Conservation (phyloP, 495 filamentous ascomycete genomes). For the Aspergillus sparsus region DNA sequence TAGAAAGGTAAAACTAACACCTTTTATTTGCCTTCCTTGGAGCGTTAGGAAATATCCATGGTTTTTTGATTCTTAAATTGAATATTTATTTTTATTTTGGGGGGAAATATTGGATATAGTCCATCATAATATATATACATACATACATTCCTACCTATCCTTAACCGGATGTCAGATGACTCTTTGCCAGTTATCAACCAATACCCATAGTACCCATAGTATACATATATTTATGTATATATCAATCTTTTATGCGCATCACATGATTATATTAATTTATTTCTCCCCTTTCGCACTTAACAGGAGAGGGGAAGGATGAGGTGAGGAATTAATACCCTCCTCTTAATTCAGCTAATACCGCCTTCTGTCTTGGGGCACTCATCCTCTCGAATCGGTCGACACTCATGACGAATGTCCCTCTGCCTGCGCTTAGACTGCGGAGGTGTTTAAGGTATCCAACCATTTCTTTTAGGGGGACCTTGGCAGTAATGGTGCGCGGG, state of each 20-base stretch:
- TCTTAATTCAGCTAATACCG: conserved; percentile 54
- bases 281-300: too few species aligned
- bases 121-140: conserved; percentile 1
- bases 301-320: too few species aligned
- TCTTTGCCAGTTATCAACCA: too few species aligned
- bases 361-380: conserved; percentile 62
- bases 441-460: conserved; percentile 92
- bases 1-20: neutral
- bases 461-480: conserved; percentile 94
- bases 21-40: neutral
- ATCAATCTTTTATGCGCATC: neutral
- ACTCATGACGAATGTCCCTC: conserved; percentile 90
- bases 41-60: conserved; percentile 16
- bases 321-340: conserved; percentile 28
- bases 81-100: conserved; percentile 3
- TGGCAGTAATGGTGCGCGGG: conserved; percentile 69
- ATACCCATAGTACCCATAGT: too few species aligned
- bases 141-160: neutral
- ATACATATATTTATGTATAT: neutral
- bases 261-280: neutral
- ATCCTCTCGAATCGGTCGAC: conserved; percentile 90
- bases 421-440: conserved; percentile 80
- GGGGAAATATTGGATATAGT: neutral
- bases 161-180: too few species aligned
- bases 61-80: conserved; percentile 1